Evolutionary conservation across 2,329 filamentous ascomycete genomes (phyloP), one percentile per base, ranked within the genome.

Genomic region (Calonectria hawksworthii): DNA sequence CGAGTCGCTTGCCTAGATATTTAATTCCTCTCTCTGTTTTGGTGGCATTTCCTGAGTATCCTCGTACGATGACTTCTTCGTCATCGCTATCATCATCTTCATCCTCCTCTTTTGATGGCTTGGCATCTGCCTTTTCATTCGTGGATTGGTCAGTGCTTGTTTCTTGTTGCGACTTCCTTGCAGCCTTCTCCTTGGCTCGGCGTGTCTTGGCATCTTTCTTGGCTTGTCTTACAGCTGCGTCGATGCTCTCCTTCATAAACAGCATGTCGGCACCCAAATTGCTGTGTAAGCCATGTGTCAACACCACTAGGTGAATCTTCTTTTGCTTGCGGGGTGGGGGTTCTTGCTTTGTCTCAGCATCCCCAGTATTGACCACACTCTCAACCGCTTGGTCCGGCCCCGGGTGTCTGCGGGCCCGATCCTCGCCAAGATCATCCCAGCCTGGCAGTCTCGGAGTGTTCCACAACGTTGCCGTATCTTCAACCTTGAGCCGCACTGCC

Each of bases 201-300:
- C 94, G 89, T 65, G 87, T 89, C 83, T 90, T 93, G 47, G 93
- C 92, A 83, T 95, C 93, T 65, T 92, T 87, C 79, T 93, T 93
- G 34, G 95, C 94, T 82, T 96, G 92, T 80, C 89, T 93, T 5
- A 93, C 94, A 3, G 95, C 93, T 34, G 93, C 92, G 86, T 99
- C 97, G 76, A 99, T 99, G 84, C 95, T 98, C 85, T 99, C 97
- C 83, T 99, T 99, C 84, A 99, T 87, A 83, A 95, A 99, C 26
- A 99, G 88, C 97, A 99, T 98, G 83, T 99, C 97, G 28, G 96
- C 94, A 7, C 97, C 95, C 16, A 98, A 89, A 83, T 99, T 99
- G 85, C 96, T 98, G 84, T 99, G 97, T 76, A 99, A 85, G 0
- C 97, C 97, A 86, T 99, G 97, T 0, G 97, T 99, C 65, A 99